These are phyloP conservation scores for Arthrobotrys entomopaga DNA, from an alignment of 2,329 filamentous ascomycete species.

Conservation along the genomic window DNA sequence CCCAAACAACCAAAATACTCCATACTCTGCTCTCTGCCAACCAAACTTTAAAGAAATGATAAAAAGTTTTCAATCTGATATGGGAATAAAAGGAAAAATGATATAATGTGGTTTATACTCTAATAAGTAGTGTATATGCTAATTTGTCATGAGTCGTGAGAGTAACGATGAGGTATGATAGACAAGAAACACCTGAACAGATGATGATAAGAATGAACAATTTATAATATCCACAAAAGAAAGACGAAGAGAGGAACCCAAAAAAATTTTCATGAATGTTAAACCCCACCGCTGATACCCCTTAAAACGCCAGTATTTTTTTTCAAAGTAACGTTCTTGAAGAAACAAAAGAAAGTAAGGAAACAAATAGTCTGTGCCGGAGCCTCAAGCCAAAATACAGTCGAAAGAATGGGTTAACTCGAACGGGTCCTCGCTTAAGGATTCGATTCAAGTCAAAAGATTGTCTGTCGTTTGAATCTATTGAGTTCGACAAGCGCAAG, in stretches of 20 bases:
- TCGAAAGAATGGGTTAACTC: not conserved
- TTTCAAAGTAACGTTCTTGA: not conserved
- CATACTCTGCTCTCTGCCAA: no score
- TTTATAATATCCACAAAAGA: constrained; percentile 3
- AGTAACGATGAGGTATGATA: not conserved
- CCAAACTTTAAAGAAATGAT: no score
- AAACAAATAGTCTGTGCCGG: not conserved
- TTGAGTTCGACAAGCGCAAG: constrained; percentile 25
- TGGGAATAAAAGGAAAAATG: no score
- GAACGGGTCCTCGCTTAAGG: not conserved
- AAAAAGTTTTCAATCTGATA: no score
- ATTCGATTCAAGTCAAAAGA: no score
- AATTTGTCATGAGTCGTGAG: no score
- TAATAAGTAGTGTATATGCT: no score
- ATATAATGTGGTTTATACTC: no score
- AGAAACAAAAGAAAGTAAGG: not conserved
- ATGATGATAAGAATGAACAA: not conserved
- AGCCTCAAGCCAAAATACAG: not conserved
- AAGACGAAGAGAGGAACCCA: not conserved
- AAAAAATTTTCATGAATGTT: not conserved
- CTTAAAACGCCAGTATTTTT: constrained; percentile 17
- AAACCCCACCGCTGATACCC: not conserved
- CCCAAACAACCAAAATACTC: no score
- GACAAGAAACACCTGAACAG: not conserved
- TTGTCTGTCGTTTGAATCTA: not conserved